Percentiles rank a stretch among this genome's conserved stretches.
Evolutionary conservation across 2,329 filamentous ascomycete species (phyloP).

Genomic region (Hymenoscyphus infarciens): DNA sequence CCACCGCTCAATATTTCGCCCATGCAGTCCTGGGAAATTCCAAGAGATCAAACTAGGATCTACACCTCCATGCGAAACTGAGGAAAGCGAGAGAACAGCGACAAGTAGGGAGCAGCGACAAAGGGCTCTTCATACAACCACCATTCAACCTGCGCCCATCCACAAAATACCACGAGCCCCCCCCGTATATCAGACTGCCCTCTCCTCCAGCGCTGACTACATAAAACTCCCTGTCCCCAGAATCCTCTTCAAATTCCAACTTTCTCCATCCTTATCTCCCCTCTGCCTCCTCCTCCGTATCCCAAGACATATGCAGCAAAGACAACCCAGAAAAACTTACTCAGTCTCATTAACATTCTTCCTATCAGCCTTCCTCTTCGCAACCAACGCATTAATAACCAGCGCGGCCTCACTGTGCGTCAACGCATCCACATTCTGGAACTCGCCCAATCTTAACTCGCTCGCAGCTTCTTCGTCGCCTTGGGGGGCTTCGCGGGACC

Average conservation of each 20-base stretch:
- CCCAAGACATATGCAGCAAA: neutral
- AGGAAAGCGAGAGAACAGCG: neutral
- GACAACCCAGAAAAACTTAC: constrained; percentile 50
- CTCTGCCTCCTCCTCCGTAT: neutral
- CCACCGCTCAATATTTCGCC: neutral
- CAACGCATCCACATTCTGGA: constrained; percentile 85
- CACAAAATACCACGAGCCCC: neutral
- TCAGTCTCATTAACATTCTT: constrained; percentile 83
- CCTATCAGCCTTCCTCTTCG: constrained; percentile 73
- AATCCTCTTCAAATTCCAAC: too few species aligned
- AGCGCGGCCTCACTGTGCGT: constrained; percentile 89
- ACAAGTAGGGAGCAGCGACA: neutral
- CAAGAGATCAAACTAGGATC: neutral
- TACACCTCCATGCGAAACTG: neutral
- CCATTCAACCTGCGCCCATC: neutral
- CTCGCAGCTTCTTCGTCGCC: constrained; percentile 86
- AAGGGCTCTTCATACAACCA: neutral
- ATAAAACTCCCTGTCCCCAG: too few species aligned
- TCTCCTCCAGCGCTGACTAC: too few species aligned
- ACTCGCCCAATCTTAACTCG: constrained; percentile 85
- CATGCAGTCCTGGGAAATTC: neutral
- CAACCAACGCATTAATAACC: constrained; percentile 84
- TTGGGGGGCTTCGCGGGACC: constrained; percentile 63
- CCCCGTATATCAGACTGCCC: neutral
- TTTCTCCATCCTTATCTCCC: neutral